Percentiles rank a stretch among this genome's conserved stretches.
Evolutionary conservation across 2,329 filamentous ascomycete genomes (phyloP).

Genomic region (Penicillium capsulatum): DNA sequence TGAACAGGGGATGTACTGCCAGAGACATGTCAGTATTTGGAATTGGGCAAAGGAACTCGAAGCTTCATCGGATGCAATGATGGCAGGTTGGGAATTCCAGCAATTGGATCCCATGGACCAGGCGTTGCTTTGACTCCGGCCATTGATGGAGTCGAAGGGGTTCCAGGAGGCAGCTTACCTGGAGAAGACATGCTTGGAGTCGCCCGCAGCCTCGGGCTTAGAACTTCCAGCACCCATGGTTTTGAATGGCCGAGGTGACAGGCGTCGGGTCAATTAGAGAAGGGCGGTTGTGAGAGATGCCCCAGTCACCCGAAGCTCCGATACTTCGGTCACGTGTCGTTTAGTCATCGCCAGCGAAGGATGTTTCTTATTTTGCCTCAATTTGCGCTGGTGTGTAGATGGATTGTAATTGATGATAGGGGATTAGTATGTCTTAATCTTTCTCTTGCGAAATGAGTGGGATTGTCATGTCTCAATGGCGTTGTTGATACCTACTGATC

Average conservation of each 20-base stretch:
- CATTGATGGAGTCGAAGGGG: not conserved
- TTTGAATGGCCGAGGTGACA: conserved; percentile 11
- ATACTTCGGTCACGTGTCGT: conserved; percentile 20
- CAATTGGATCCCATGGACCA: conserved; percentile 5
- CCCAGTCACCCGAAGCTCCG: conserved; percentile 20
- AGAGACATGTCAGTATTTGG: conserved; percentile 8
- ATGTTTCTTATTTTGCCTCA: too few species aligned
- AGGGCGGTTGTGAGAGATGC: conserved; percentile 16
- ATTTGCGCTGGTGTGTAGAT: too few species aligned
- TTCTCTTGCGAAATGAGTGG: too few species aligned
- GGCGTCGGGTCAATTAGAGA: conserved; percentile 14
- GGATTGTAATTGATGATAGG: too few species aligned
- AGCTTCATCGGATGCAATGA: too few species aligned
- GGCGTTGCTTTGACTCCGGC: conserved; percentile 11
- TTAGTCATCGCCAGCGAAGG: too few species aligned
- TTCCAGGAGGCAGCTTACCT: conserved; percentile 41
- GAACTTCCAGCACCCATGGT: conserved; percentile 61
- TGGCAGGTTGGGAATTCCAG: not conserved
- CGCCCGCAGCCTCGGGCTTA: conserved; percentile 51
- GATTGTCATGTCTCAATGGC: too few species aligned
- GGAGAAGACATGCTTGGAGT: conserved; percentile 58
- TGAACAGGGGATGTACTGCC: conserved; percentile 52
- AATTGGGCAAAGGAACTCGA: too few species aligned
- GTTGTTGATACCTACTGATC: too few species aligned
- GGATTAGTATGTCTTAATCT: too few species aligned